Base-by-base conservation (phyloP, 1,284 basidiomycete species). In the Amylostereum areolatum region DNA sequence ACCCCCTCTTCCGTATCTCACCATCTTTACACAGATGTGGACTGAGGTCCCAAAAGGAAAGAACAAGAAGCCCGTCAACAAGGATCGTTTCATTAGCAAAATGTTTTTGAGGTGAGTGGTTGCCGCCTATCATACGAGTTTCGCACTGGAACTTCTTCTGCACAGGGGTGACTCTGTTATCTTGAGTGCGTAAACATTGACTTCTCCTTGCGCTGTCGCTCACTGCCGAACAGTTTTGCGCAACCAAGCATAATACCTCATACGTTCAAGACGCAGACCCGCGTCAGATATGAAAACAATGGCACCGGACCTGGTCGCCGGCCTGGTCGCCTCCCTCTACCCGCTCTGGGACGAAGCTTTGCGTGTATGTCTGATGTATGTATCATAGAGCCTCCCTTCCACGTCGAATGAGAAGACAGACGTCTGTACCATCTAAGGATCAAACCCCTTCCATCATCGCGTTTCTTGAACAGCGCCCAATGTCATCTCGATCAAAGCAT, bases 61-160 rank as follows among this genome's bases (percentile, higher is more conserved):
- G 74, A 93, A 92, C 66, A 97, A 97, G 74, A 98, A 98, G 69
- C 91, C 97, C 3, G 86, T 99, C 53, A 98, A 99, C 77, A 97
- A 97, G 72, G 94, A 99, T 72, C 81, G 97, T 40, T 99, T 99
- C 74, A 97, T 99, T 66, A 97, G 93, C 72, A 99, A 96, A 72
- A 97, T 97, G 86, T 93, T 92, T 67, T 66, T 92, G 52, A 78
- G 89, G 89, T 90, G 60, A 49, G 81, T 66, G 11, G 8, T 25
- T 5, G 32, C 9, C 41, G 18, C 27, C 25, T 33, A n/a, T 29
- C 40, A 43, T 35, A 11, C 39, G 35, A 5, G 45, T 12, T 27
- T 43, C 3, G 9, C 27, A 24, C 36, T 56, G 37, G 58, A 50
- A 40, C 42, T 52, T 45, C 32, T 42, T 30, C 61, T 65, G 54